Base-by-base conservation (phyloP, 129 eudicot genomes). In the Cynara cardunculus region DNA sequence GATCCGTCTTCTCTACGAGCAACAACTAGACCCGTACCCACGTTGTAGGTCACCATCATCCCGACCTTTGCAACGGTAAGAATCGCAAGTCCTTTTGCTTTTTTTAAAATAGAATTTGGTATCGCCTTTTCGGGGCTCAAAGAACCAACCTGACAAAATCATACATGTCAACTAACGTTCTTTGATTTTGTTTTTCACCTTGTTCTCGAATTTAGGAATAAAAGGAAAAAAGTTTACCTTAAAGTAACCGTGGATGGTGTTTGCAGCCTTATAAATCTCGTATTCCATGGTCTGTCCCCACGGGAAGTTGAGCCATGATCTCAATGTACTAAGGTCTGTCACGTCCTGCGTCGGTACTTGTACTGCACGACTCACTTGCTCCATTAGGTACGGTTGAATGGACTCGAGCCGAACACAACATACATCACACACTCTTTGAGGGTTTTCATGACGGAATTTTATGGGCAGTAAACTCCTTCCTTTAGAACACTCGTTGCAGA, bases 71-170 rank as follows among this genome's bases (percentile, higher is more conserved):
- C 93, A 80, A 89, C 86, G 5, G 92, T 89, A 59, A 89, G 78
- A 79, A 89, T 89, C n/a, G 92, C 92, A 71, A 89, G 90, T 7
- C 92, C 92, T 84, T 84, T 86, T 5, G 92, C 92, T 75, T 84
- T 90, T 75, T 84, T 89, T 49, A 89, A 80, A 19, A 89, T 86
- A 21, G 88, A 85, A 66, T 84, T 90, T 56, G 92, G 92, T 75
- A 89, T 89, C 25, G 88, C 79, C 24, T 80, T 86, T 86, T 89
- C 92, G 6, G 90, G 92, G 39, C 83, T 81, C 71, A 79, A 75
- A 67, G 80, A 67, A 59, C 89, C 90, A 78, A 89, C 82, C 92
- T 88, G 80, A 62, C 74, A 49, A 30, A 81, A 71, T 32, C 62
- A 46, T 27, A 21, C 10, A 31, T 24, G 28, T 78, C 74, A 78